Evolutionary conservation across 106 monocot species (phyloP).

Genomic region (Ottelia alismoides): DNA sequence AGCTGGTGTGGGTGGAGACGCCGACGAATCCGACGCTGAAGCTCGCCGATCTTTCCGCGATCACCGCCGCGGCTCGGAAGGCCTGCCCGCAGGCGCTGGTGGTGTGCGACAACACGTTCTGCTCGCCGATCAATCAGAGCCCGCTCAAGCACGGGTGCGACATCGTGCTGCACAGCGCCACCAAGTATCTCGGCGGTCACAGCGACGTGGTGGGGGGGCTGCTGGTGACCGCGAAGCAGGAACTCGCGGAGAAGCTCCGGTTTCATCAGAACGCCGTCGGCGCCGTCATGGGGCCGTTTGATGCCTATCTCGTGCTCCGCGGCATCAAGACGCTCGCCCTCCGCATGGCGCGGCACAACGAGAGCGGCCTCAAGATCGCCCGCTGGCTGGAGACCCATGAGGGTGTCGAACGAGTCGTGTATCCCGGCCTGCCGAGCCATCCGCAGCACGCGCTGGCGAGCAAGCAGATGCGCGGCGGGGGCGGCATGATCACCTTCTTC

Average conservation of each 20-base stretch:
- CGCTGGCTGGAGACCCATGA: background rate
- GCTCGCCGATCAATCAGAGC: background rate
- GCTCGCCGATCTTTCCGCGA: background rate
- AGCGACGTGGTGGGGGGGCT: background rate
- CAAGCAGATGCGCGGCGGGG: background rate
- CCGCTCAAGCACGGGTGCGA: background rate
- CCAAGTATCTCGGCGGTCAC: background rate
- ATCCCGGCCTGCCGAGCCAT: background rate
- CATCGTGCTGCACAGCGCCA: background rate
- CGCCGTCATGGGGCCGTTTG: background rate
- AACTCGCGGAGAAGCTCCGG: background rate
- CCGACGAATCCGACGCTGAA: too few species aligned
- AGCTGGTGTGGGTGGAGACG: background rate
- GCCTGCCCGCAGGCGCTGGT: background rate
- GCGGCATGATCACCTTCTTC: background rate
- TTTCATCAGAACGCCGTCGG: background rate
- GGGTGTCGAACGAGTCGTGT: background rate
- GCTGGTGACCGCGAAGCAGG: background rate
- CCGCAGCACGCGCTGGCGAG: background rate
- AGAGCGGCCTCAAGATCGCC: background rate
- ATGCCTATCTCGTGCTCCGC: background rate
- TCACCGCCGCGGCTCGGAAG: background rate
- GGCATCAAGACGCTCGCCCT: background rate
- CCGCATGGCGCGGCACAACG: background rate
- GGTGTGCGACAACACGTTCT: background rate